Evolutionary conservation across 331 rosid species (phyloP).

Genomic region (Dryas integrifolia): DNA sequence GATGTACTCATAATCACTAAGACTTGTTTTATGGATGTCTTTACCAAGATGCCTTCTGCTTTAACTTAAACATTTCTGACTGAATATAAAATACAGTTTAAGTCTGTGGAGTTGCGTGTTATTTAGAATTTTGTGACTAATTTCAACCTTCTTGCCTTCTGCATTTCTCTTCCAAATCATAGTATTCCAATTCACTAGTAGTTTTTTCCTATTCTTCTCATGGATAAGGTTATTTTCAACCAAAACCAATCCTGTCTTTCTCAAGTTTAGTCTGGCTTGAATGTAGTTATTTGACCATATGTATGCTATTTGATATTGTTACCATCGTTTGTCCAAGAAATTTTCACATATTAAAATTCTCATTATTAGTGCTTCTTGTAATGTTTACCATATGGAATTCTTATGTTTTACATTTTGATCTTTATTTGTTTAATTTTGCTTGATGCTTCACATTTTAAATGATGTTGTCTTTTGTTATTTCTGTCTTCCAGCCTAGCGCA

Average conservation of each 20-base stretch:
- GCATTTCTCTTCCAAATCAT: not conserved
- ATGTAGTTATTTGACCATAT: not conserved
- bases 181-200: not conserved
- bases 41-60: not conserved
- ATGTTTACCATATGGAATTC: not conserved
- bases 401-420: not conserved
- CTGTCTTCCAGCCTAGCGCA: slow-evolving; percentile 58
- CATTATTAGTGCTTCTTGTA: not conserved
- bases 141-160: no score
- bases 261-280: not conserved
- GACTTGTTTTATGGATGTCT: not conserved
- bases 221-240: not conserved
- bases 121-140: no score
- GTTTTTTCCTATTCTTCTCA: not conserved
- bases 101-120: no score
- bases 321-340: not conserved
- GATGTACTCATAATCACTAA: not conserved
- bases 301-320: not conserved
- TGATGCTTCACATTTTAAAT: slow-evolving; percentile 17
- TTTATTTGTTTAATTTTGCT: slow-evolving; percentile 15
- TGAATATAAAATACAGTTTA: not conserved
- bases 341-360: not conserved
- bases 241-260: not conserved
- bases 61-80: not conserved
- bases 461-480: slow-evolving; percentile 7